Conservation (phyloP, 164 flowering plant genomes). For the Saururus chinensis region DNA sequence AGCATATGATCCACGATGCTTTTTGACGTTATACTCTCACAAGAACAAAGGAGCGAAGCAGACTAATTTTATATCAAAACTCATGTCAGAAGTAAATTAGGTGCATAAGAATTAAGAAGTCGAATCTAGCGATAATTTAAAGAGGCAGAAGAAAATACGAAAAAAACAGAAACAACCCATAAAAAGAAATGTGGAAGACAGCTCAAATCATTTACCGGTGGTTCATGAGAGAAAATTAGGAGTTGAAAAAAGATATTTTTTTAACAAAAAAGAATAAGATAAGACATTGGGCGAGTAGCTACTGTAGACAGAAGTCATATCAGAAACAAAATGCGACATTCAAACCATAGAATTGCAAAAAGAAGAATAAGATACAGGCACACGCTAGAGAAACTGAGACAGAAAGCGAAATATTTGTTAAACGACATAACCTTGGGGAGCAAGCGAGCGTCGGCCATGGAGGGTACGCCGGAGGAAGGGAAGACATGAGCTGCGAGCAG, state of each 20-base stretch:
- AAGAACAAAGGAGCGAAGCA: too few relatives aligned
- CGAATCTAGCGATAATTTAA: background rate
- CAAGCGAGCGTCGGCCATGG: slow-evolving; percentile 32
- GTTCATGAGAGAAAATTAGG: too few relatives aligned
- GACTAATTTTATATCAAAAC: too few relatives aligned
- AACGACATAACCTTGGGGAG: slow-evolving; percentile 33
- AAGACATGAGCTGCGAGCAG: slow-evolving; percentile 40
- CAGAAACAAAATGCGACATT: slow-evolving; percentile 1
- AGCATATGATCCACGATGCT: too few relatives aligned
- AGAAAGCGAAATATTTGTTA: too few relatives aligned
- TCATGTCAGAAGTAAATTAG: too few relatives aligned
- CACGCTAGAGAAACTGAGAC: too few relatives aligned
- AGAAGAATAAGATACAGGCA: too few relatives aligned
- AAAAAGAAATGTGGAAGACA: background rate
- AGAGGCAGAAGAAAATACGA: too few relatives aligned
- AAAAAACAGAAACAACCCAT: background rate
- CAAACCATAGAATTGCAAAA: too few relatives aligned
- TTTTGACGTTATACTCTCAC: too few relatives aligned
- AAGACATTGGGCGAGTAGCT: background rate
- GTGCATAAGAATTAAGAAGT: too few relatives aligned
- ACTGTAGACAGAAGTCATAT: background rate
- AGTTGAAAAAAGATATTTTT: background rate
- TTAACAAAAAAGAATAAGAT: background rate
- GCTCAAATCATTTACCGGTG: background rate
- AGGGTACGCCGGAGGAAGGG: slow-evolving; percentile 31